Base-by-base conservation (phyloP, 805 yeast species). In the Lipomyces lipofer region DNA sequence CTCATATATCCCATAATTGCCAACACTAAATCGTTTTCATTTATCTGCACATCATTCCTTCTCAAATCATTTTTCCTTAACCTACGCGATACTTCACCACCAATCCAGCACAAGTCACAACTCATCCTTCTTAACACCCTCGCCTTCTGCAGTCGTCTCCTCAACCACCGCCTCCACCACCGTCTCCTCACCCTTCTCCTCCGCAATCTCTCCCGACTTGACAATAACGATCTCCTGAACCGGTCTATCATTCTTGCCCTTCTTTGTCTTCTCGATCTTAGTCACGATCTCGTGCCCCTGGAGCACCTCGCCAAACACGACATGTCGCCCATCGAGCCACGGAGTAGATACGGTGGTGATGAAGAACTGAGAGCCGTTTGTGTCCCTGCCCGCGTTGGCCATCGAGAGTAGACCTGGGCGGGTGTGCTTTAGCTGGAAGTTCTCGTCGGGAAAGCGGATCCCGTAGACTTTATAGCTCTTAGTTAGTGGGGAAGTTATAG, bases 251-350 rank as follows among this genome's bases (percentile, higher is more conserved):
- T 43, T 46, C 13, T 53, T 45, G 22, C 59, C 56, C 45, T 56
- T 56, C 71, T 76, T 78, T 62, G 83, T 84, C 58, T 74, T 75
- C 79, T 91, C 97, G 66, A 90, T 80, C 76, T 81, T 83, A 84
- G 85, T 84, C 72, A 91, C 88, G 65, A 88, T 76, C 67, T 90
- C 96, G 70, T 77, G 73, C 65, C 97, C 97, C 36, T 72, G 75
- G 42, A 90, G 53, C 52, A 94, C 97, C 74, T 89, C 88, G 63
- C 99, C 99, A 66, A 94, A 94, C 38, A 94, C 99, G 67, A 94
- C 99, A 72, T 94, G 99, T 63, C 77, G 82, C 60, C 95, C 94
- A 67, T 94, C 88, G 69, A 94, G 81, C 98, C 99, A 94, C 52
- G 85, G 75, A 49, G 97, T 88, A 27, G 80, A 78, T 21, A 86